A percentile compares a stretch with the other conserved stretches of the same genome.
Conservation (phyloP, 306 rosid genomes). For the Castanea crenata region DNA sequence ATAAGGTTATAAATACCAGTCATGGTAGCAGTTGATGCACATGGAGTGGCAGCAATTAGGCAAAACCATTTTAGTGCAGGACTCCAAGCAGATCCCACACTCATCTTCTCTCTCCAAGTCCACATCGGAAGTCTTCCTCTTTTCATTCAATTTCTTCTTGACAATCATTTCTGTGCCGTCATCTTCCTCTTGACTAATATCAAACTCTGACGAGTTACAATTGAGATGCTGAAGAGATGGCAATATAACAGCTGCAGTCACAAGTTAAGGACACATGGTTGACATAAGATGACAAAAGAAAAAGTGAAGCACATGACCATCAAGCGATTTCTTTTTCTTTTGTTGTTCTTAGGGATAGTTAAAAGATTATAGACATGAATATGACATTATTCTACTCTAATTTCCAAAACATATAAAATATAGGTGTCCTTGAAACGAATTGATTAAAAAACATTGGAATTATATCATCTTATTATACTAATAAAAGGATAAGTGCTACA, state of each 20-base stretch:
- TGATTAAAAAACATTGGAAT: background rate
- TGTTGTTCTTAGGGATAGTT: no score
- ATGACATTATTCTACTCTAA: background rate
- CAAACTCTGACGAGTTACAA: conserved; percentile 34
- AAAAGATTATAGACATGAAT: background rate
- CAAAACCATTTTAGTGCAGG: conserved; percentile 67
- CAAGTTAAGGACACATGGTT: conserved; percentile 7
- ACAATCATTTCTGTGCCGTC: conserved; percentile 22
- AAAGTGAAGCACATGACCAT: background rate
- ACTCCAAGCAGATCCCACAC: conserved; percentile 83
- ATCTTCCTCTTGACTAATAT: conserved; percentile 36
- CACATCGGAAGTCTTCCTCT: conserved; percentile 28
- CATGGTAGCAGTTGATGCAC: conserved; percentile 77
- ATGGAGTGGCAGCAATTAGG: conserved; percentile 81
- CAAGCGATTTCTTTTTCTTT: background rate
- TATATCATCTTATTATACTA: background rate
- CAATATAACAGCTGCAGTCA: conserved; percentile 63
- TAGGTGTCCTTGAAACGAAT: background rate
- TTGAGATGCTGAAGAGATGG: conserved; percentile 71
- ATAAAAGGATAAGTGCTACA: background rate
- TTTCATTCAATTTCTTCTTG: conserved; percentile 32
- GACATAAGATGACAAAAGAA: background rate
- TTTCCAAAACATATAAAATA: background rate
- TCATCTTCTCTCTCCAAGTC: conserved; percentile 68
- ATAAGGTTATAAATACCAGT: conserved; percentile 43